phyloP scores from a whole-genome alignment of 1,284 basidiomycete genomes.

The Cutaneotrichosporon cyanovorans region DNA sequence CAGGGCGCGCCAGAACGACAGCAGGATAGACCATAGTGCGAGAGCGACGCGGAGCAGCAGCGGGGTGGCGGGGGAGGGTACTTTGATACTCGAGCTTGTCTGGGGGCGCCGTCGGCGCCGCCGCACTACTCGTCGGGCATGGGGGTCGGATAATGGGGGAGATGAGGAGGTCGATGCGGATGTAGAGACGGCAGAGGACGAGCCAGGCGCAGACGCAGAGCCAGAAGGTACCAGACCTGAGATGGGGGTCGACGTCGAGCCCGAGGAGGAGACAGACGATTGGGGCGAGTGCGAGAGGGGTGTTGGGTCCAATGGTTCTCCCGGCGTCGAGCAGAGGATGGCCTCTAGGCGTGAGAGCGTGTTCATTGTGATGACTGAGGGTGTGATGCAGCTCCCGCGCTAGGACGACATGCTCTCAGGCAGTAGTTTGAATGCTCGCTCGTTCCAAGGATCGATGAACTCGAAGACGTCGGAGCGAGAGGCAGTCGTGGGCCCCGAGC shows the following conservation, averaged over 20 bases:
- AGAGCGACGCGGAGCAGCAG: conserved; percentile 34
- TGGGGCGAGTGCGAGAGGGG: not conserved
- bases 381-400: conserved; percentile 55
- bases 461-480: too few species aligned
- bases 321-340: conserved; percentile 20
- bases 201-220: not conserved
- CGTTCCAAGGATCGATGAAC: too few species aligned
- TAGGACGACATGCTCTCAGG: conserved; percentile 37
- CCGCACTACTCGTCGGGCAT: not conserved
- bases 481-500: too few species aligned
- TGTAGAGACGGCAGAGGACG: not conserved
- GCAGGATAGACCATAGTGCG: conserved; percentile 38
- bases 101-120: conserved; percentile 7
- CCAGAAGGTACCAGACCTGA: not conserved
- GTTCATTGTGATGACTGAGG: conserved; percentile 22
- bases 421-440: too few species aligned
- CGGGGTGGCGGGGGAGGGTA: conserved; percentile 38
- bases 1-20: conserved; percentile 38
- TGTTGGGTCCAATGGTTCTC: not conserved
- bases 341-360: conserved; percentile 31
- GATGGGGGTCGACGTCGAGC: not conserved
- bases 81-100: conserved; percentile 29
- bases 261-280: not conserved
- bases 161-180: not conserved
- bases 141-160: conserved; percentile 6